These are phyloP conservation scores for Lumnitzera littorea DNA, from an alignment of 345 rosid species.

Conservation along the genomic window DNA sequence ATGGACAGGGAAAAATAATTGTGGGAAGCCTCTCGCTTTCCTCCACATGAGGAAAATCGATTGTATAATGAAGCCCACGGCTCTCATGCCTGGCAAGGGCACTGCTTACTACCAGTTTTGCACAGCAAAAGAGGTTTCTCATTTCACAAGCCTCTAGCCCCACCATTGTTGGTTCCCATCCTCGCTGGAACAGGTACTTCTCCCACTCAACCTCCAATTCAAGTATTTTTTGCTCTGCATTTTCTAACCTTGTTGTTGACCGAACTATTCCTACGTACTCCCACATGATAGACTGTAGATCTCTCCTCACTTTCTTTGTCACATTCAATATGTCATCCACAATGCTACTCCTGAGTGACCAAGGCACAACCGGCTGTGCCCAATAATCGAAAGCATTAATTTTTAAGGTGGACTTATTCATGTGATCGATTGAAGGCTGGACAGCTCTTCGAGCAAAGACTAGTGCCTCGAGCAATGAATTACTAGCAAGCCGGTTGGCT, in stretches of 20 bases:
- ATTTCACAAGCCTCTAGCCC: constrained; percentile 85
- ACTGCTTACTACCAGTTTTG: constrained; percentile 89
- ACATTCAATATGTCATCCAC: constrained; percentile 33
- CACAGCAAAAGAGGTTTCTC: constrained; percentile 91
- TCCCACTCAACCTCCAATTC: constrained; percentile 80
- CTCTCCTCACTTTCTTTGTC: constrained; percentile 64
- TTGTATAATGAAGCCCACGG: constrained; percentile 90
- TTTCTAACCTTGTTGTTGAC: constrained; percentile 59
- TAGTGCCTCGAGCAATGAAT: constrained; percentile 92
- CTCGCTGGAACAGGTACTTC: constrained; percentile 58
- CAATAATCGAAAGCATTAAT: constrained; percentile 38
- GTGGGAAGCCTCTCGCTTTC: constrained; percentile 91
- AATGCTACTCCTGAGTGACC: constrained; percentile 30
- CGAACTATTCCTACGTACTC: constrained; percentile 82
- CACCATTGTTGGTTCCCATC: constrained; percentile 87
- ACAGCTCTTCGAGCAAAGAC: constrained; percentile 93
- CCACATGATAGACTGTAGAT: constrained; percentile 89
- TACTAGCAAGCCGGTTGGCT: constrained; percentile 94
- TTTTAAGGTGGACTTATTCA: constrained; percentile 47
- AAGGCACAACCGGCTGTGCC: constrained; percentile 62
- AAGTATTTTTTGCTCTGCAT: constrained; percentile 46
- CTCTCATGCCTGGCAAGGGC: constrained; percentile 89
- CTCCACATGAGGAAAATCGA: constrained; percentile 74
- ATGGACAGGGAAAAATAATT: constrained; percentile 61
- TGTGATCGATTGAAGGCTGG: constrained; percentile 69